Evolutionary conservation across 192 early-diverging fungal genomes (phyloP).

Genomic region (Podila clonocystis): DNA sequence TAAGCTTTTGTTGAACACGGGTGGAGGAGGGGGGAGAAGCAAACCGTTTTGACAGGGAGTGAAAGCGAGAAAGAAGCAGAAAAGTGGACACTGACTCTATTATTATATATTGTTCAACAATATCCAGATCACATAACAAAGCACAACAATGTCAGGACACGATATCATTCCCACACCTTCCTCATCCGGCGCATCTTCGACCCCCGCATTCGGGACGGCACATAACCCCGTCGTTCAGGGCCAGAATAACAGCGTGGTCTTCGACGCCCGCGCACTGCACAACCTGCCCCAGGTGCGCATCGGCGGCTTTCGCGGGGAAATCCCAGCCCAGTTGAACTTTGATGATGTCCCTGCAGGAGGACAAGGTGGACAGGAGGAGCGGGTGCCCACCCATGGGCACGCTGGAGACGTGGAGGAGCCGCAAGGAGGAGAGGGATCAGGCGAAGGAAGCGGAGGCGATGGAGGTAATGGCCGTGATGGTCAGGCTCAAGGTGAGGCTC

Average conservation of each 20-base stretch:
- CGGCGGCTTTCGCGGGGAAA: slow-evolving; percentile 15
- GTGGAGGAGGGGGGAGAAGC: no score
- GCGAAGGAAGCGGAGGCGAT: neutral
- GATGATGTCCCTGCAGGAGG: neutral
- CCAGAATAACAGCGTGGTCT: neutral
- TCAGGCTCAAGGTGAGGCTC: neutral
- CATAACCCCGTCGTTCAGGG: neutral
- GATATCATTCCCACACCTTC: neutral
- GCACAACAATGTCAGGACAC: neutral
- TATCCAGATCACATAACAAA: neutral
- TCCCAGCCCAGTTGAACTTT: neutral
- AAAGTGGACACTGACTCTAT: no score
- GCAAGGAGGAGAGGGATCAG: neutral
- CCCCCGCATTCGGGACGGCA: neutral
- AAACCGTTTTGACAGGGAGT: neutral
- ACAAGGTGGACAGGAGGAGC: neutral
- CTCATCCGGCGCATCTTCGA: neutral
- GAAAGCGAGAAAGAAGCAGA: neutral
- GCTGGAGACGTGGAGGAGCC: neutral
- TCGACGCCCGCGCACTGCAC: slow-evolving; percentile 9
- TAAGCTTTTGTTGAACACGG: neutral
- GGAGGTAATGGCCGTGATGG: neutral
- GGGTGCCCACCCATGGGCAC: neutral
- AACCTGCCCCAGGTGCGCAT: slow-evolving; percentile 15
- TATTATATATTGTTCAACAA: no score